These are phyloP conservation scores for Alternaria triticina DNA, from an alignment of 2,329 filamentous ascomycete genomes.

Conservation along the genomic window DNA sequence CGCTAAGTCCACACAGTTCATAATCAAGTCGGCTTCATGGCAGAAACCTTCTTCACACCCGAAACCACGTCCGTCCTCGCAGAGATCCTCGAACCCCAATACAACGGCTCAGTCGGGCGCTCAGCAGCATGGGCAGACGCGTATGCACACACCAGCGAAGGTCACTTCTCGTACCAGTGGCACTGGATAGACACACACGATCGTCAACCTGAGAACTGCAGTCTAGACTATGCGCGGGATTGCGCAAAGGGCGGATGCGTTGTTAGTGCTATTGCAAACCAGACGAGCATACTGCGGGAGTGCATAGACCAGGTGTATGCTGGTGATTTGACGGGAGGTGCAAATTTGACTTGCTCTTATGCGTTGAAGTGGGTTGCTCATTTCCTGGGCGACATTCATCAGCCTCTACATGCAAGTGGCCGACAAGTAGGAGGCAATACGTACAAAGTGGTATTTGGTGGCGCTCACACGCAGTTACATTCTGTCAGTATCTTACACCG, in stretches of 20 bases:
- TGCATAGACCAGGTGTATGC: slow-evolving; percentile 43
- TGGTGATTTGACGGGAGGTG: slow-evolving; percentile 29
- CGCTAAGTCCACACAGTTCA: slow-evolving; percentile 38
- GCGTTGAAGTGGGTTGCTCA: slow-evolving; percentile 53
- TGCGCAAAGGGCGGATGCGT: slow-evolving; percentile 50
- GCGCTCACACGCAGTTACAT: slow-evolving; percentile 44
- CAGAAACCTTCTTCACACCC: slow-evolving; percentile 45
- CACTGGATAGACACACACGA: slow-evolving; percentile 51
- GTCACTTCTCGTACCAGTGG: slow-evolving; percentile 52
- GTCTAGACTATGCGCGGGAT: slow-evolving; percentile 46
- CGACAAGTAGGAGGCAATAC: slow-evolving; percentile 48
- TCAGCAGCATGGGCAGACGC: slow-evolving; percentile 51
- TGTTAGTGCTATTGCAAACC: slow-evolving; percentile 52
- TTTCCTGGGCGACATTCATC: slow-evolving; percentile 51
- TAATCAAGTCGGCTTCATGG: slow-evolving; percentile 51
- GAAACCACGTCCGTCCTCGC: slow-evolving; percentile 40
- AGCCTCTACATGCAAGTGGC: slow-evolving; percentile 51
- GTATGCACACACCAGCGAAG: slow-evolving; percentile 48
- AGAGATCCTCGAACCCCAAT: slow-evolving; percentile 49
- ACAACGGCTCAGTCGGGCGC: slow-evolving; percentile 48
- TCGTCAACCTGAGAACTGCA: slow-evolving; percentile 41
- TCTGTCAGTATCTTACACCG: slow-evolving; percentile 33
- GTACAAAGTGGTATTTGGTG: slow-evolving; percentile 46
- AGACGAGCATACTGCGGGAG: slow-evolving; percentile 46
- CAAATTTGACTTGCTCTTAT: slow-evolving; percentile 48